Base-by-base conservation (phyloP, 2,329 filamentous ascomycete species). In the Aotearoamyces nothofagi region DNA sequence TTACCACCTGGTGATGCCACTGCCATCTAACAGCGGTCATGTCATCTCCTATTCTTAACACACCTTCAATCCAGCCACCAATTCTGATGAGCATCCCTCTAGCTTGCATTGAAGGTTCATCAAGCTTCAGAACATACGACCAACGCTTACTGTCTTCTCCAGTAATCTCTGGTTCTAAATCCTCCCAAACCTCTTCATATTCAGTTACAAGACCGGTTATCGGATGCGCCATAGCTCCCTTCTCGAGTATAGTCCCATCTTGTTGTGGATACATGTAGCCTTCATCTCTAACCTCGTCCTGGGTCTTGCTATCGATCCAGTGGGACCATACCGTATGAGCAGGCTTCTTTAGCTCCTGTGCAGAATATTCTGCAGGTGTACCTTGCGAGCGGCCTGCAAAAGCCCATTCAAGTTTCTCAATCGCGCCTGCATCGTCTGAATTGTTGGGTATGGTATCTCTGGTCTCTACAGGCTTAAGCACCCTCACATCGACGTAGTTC, bases 181-280 rank as follows among this genome's bases (percentile, higher is more conserved):
- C 45, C 8, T 34, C 25, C 45, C 45, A 47, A 7, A 45, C 32
- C 28, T 47, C 45, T 24, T 46, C 37, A 25, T 47, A 47, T 7
- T 37, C 34, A 9, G 34, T 39, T 14, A 41, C 30, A 4, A 30
- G 19, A 4, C 44, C 44, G 2, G 40, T 46, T 6, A 33, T 33
- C 3, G 39, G 35, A 23, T 45, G 16, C 4, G 29, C 24, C 25
- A 38, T 39, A 6, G 23, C 34, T 12, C 45, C 45, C 14, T 33
- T 38, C 17, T 47, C 45, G 26, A 46, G 30, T 8, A 39, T 33
- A 16, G 35, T 28, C 9, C 41, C 40, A 22, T 41, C 28, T 4
- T 35, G 32, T 25, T 41, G 39, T 4, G 39, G 32, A 4, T 27
- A 31, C 38, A 47, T 38, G 10, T 43, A 33, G 3, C 44, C 45